Conservation (phyloP, 2,329 filamentous ascomycete species). For the Fonsecaea nubica region DNA sequence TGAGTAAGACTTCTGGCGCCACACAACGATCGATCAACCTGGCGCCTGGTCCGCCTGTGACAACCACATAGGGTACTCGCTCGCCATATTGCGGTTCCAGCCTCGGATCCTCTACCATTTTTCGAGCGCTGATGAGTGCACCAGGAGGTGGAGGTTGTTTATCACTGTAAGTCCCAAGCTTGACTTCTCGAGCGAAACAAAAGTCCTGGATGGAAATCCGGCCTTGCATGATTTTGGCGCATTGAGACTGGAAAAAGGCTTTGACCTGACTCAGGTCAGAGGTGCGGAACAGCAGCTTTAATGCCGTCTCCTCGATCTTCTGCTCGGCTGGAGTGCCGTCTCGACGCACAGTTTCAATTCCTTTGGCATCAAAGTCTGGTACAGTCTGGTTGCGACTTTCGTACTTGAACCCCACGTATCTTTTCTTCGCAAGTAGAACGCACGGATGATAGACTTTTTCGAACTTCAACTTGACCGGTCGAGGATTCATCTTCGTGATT, state of each 20-base stretch:
- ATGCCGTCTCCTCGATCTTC: slow-evolving; percentile 91
- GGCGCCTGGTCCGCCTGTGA: slow-evolving; percentile 84
- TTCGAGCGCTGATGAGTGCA: slow-evolving; percentile 82
- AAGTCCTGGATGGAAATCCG: slow-evolving; percentile 92
- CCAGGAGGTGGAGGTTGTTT: slow-evolving; percentile 81
- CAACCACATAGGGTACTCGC: slow-evolving; percentile 90
- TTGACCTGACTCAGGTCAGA: slow-evolving; percentile 89
- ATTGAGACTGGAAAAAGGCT: slow-evolving; percentile 86
- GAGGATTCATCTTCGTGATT: slow-evolving; percentile 87
- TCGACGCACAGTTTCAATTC: slow-evolving; percentile 94
- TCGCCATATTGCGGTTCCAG: slow-evolving; percentile 94
- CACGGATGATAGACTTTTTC: slow-evolving; percentile 98
- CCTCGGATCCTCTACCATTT: slow-evolving; percentile 84
- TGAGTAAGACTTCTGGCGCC: slow-evolving; percentile 79
- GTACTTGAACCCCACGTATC: slow-evolving; percentile 98
- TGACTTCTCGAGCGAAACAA: slow-evolving; percentile 92
- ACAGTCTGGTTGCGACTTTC: slow-evolving; percentile 75
- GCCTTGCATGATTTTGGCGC: slow-evolving; percentile 88
- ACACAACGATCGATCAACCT: slow-evolving; percentile 89
- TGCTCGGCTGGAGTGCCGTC: slow-evolving; percentile 96
- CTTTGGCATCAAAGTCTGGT: slow-evolving; percentile 96
- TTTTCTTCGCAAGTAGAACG: slow-evolving; percentile 92
- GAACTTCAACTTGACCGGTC: slow-evolving; percentile 93
- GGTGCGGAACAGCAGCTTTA: slow-evolving; percentile 88
- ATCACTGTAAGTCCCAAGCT: slow-evolving; percentile 84